Evolutionary conservation across 495 filamentous ascomycete genomes (phyloP).

Genomic region (Penicillium flavigenum): DNA sequence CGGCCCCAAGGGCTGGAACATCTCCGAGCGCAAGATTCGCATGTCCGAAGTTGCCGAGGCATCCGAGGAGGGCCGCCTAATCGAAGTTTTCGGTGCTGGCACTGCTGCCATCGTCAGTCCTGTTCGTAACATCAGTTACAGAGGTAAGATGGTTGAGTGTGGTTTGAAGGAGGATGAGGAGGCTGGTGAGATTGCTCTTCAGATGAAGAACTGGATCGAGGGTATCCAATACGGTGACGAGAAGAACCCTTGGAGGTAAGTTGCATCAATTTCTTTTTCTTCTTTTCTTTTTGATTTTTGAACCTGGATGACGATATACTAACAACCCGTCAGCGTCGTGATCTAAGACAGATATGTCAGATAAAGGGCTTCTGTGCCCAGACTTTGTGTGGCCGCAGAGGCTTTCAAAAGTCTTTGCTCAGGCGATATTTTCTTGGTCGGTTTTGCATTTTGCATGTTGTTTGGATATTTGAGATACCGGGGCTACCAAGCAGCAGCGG

Average conservation of each 20-base stretch:
- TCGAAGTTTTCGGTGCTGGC: conserved; percentile 92
- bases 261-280: not conserved
- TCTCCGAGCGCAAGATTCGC: conserved; percentile 84
- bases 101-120: conserved; percentile 78
- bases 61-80: conserved; percentile 74
- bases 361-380: conserved; percentile 7
- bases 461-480: not conserved
- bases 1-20: conserved; percentile 79
- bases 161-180: conserved; percentile 75
- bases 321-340: conserved; percentile 28
- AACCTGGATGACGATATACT: conserved; percentile 6
- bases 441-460: conserved; percentile 10
- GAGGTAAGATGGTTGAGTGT: conserved; percentile 73
- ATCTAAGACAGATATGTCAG: conserved; percentile 21
- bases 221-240: conserved; percentile 92
- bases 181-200: conserved; percentile 76
- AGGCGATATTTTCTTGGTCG: not conserved
- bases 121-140: conserved; percentile 83
- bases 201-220: conserved; percentile 97
- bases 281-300: not conserved
- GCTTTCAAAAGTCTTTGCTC: not conserved
- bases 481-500: not conserved
- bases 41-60: conserved; percentile 82
- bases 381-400: conserved; percentile 4
- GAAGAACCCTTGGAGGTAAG: conserved; percentile 77